These are phyloP conservation scores for Alternaria postmessia DNA, from an alignment of 2,329 filamentous ascomycete species.

Conservation along the genomic window DNA sequence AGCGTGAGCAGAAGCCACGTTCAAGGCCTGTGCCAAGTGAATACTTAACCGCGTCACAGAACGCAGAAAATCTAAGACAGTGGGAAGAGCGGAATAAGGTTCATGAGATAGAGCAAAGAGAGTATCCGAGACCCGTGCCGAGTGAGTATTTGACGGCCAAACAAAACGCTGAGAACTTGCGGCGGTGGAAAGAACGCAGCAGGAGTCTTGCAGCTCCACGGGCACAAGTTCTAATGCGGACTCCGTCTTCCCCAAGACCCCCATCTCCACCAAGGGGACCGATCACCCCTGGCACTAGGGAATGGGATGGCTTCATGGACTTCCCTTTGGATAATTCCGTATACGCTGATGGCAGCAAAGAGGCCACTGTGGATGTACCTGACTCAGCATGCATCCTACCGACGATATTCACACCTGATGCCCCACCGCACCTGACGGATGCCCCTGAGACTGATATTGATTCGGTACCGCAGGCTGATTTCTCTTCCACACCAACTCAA, in stretches of 20 bases:
- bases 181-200: neutral
- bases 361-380: neutral
- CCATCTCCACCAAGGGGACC: slow-evolving; percentile 3
- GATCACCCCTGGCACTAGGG: slow-evolving; percentile 10
- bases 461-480: neutral
- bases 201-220: neutral
- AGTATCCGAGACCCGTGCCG: slow-evolving; percentile 1
- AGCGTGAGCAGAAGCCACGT: neutral
- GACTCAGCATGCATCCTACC: neutral
- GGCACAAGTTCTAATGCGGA: neutral
- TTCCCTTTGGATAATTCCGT: neutral
- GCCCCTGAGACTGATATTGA: neutral
- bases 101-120: neutral
- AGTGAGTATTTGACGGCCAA: slow-evolving; percentile 2
- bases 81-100: neutral
- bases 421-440: neutral
- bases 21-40: slow-evolving; percentile 9
- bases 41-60: slow-evolving; percentile 2
- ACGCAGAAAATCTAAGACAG: slow-evolving; percentile 1
- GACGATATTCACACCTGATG: neutral
- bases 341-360: neutral
- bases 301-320: slow-evolving; percentile 18
- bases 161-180: neutral
- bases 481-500: neutral
- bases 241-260: neutral